Evolutionary conservation across 805 yeast species (phyloP), one percentile per base, ranked within the genome.

Genomic region (Cephaloascus albidus): DNA sequence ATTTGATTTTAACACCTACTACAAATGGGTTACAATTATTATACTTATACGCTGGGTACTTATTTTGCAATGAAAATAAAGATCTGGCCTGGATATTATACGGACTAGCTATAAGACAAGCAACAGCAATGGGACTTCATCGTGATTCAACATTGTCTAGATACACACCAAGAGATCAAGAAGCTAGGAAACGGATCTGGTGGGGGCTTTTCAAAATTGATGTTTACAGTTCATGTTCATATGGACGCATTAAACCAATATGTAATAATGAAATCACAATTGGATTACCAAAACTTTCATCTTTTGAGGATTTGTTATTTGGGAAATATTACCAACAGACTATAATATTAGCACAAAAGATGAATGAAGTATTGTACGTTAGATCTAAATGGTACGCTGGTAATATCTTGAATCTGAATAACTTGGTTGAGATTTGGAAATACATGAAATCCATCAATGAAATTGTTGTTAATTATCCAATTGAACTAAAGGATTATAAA

Each of bases 71-170:
- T 18, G 67, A 63, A 44, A 66, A 67, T 33, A 58, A 74, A 42
- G 77, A 72, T 41, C 62, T 71, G 37, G 72, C 73, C 0, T 72
- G 71, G 61, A 65, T 69, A 43, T 44, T 72, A 35, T 52, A 69
- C 50, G 71, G 72, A 35, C 42, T 69, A 36, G 76, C 76, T 5
- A 59, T 68, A 1, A 55, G 72, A 38, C 77, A 72, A 49, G 63
- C 72, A 1, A 58, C 64, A 20, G 59, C 74, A n/a, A 48, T 72
- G 16, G 77, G 77, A 1, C 49, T 71, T 3, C 74, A 72, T 46
- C 54, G 69, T 37, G 58, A 55, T 35, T 51, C 62, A 23, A 61
- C 61, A 26, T 61, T 60, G 6, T 50, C 55, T 38, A 59, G 58
- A 41, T 60, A 59, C 38, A 52, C 49, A 20, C 49, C 43, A 23